These are phyloP conservation scores for Cryptococcus maquisensis DNA, from an alignment of 1,284 basidiomycete species.

Conservation along the genomic window DNA sequence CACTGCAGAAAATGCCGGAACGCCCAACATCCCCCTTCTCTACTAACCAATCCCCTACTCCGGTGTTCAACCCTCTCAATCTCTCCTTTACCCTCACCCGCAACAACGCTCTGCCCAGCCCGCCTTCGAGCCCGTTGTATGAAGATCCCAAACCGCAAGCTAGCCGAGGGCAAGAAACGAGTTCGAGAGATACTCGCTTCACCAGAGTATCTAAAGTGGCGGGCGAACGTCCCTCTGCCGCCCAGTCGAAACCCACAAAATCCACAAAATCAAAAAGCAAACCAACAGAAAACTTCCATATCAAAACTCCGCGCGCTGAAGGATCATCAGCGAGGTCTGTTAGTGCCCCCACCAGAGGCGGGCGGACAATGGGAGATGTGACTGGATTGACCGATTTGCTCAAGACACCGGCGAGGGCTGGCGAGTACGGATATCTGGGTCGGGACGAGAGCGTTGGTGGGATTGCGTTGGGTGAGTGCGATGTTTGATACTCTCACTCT, in stretches of 20 bases:
- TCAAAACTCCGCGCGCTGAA: background rate
- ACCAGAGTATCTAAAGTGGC: no score
- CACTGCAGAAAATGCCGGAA: constrained; percentile 15
- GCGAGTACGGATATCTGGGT: constrained; percentile 22
- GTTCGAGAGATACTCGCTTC: no score
- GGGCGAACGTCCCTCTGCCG: no score
- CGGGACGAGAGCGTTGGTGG: constrained; percentile 32
- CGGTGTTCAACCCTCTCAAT: constrained; percentile 46
- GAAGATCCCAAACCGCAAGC: no score
- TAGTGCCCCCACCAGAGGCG: constrained; percentile 9
- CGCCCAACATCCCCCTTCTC: constrained; percentile 15
- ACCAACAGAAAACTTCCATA: no score
- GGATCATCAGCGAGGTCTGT: constrained; percentile 10
- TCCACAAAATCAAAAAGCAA: no score
- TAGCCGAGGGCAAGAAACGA: constrained; percentile 14
- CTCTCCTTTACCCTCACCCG: constrained; percentile 41
- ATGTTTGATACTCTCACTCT: background rate
- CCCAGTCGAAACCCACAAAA: no score
- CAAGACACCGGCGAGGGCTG: constrained; percentile 42
- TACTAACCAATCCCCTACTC: constrained; percentile 1
- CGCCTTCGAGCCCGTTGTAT: constrained; percentile 18
- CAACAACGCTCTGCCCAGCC: constrained; percentile 31
- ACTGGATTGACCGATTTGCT: constrained; percentile 44
- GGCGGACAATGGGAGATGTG: constrained; percentile 26
- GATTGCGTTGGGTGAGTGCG: constrained; percentile 24